A percentile compares a stretch with the other conserved stretches of the same genome.
phyloP scores from a whole-genome alignment of 331 rosid species.

The Malus hybrid region DNA sequence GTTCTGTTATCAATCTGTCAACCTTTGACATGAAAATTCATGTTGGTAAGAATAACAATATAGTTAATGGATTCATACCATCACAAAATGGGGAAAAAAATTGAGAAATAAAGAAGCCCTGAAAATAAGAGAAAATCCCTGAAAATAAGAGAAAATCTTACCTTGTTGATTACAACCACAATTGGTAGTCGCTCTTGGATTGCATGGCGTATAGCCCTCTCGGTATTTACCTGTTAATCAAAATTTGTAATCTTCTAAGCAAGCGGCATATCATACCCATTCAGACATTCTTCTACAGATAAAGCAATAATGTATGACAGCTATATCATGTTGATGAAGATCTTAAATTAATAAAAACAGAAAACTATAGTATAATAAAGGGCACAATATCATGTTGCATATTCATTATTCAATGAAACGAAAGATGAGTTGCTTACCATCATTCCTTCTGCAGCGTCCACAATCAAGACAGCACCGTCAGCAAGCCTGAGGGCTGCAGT shows the following conservation, averaged over 20 bases:
- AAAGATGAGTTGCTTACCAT: constrained; percentile 41
- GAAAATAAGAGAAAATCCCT: not conserved
- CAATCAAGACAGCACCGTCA: constrained; percentile 85
- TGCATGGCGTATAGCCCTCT: constrained; percentile 97
- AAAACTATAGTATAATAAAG: not conserved
- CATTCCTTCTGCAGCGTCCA: constrained; percentile 96
- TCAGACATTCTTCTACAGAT: not conserved
- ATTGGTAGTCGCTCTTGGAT: constrained; percentile 84
- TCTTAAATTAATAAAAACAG: not conserved
- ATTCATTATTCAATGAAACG: not conserved
- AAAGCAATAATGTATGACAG: not conserved
- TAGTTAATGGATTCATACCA: not conserved
- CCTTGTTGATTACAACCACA: constrained; percentile 94
- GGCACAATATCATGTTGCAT: not conserved
- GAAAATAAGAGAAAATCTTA: constrained; percentile 5
- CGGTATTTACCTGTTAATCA: constrained; percentile 73
- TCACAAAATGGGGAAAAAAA: not conserved
- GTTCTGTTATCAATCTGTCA: constrained; percentile 94
- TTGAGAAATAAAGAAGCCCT: not conserved
- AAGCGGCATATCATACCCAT: not conserved
- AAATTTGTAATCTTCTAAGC: not conserved
- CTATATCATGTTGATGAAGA: not conserved
- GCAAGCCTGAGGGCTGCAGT: constrained; percentile 94
- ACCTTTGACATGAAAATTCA: constrained; percentile 38
- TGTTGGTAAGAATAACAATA: not conserved